Evolutionary conservation across 139 green algal genomes (phyloP).

Genomic region (Chlorella vulgaris): DNA sequence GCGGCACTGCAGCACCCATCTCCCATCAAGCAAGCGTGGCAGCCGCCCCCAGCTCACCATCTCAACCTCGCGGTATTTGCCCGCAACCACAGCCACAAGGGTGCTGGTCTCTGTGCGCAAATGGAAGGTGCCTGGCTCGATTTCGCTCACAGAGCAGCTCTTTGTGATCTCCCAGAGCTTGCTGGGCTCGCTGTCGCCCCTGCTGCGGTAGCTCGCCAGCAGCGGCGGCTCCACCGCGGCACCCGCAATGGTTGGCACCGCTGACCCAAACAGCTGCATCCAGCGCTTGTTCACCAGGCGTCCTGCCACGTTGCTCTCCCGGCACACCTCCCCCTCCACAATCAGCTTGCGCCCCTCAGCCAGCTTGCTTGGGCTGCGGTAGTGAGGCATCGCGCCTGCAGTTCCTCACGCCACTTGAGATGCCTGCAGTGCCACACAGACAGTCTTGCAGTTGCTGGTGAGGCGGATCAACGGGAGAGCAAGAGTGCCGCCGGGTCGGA

Average conservation of each 20-base stretch:
- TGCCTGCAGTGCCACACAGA: no score
- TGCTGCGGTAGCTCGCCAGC: conserved; percentile 13
- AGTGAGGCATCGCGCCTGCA: conserved; percentile 6
- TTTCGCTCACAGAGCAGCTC: not conserved
- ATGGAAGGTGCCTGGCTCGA: not conserved
- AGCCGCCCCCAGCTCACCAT: conserved; percentile 11
- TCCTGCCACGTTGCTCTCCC: conserved; percentile 20
- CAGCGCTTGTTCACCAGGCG: conserved; percentile 26
- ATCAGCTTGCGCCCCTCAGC: conserved; percentile 1
- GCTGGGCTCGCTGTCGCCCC: conserved; percentile 4
- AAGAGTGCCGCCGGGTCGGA: no score
- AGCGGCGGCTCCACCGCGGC: conserved; percentile 4
- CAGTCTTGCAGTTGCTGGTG: no score
- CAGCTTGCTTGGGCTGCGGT: conserved; percentile 6
- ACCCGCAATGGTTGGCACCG: no score
- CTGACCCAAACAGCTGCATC: conserved; percentile 14
- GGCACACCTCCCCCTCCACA: conserved; percentile 11
- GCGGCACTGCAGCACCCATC: no score
- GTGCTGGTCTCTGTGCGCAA: conserved; percentile 16
- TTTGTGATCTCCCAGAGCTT: conserved; percentile 25
- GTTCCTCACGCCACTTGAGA: no score
- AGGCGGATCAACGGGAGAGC: no score
- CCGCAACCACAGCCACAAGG: conserved; percentile 12
- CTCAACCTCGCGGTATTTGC: conserved; percentile 1
- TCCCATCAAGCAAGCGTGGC: not conserved